Evolutionary conservation across 2,329 filamentous ascomycete species (phyloP).

Genomic region (Niveomyces coronatus): DNA sequence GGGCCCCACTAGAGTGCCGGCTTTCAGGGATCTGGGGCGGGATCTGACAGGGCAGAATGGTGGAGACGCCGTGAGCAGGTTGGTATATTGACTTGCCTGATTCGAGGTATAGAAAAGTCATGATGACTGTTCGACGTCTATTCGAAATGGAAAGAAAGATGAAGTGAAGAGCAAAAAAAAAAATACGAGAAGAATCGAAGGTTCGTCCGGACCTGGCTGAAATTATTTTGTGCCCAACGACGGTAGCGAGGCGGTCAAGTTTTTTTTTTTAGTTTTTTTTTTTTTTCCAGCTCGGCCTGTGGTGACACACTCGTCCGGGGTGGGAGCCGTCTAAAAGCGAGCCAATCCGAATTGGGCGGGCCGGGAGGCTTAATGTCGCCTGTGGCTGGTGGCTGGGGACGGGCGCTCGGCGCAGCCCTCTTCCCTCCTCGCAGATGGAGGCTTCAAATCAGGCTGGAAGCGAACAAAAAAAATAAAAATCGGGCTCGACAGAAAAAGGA

Average conservation of each 20-base stretch:
- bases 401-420: too few relatives aligned
- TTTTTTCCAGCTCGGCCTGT: conserved; percentile 5
- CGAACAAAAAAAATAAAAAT: too few relatives aligned
- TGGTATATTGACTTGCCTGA: conserved; percentile 1
- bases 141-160: neutral
- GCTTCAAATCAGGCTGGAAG: too few relatives aligned
- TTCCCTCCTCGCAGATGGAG: too few relatives aligned
- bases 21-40: conserved; percentile 6
- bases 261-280: neutral
- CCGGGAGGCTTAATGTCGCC: conserved; percentile 2
- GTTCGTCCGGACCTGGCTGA: too few relatives aligned
- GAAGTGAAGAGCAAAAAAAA: neutral
- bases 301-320: neutral
- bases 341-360: conserved; percentile 3
- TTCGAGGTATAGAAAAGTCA: neutral
- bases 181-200: too few relatives aligned
- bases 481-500: too few relatives aligned
- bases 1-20: conserved; percentile 4
- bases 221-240: neutral
- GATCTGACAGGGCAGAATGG: conserved; percentile 6
- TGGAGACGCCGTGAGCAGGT: neutral
- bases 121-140: too few relatives aligned
- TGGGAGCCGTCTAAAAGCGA: too few relatives aligned
- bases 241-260: conserved; percentile 5
- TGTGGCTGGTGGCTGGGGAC: conserved; percentile 8